Evolutionary conservation across 257 asterid genomes (phyloP).

Genomic region (Mentha longifolia): DNA sequence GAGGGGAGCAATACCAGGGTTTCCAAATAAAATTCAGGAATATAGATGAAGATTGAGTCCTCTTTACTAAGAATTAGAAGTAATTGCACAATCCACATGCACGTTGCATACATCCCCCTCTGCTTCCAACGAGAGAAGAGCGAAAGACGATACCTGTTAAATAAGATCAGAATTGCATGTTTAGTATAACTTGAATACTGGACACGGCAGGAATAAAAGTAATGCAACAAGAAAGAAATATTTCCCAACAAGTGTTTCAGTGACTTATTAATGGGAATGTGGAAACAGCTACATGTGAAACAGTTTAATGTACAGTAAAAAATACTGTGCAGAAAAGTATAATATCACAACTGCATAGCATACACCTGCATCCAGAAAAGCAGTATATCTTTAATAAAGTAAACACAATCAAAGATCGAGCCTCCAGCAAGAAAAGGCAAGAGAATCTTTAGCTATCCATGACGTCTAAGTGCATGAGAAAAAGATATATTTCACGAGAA

Average conservation of each 20-base stretch:
- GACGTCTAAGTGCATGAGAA: slow-evolving; percentile 5
- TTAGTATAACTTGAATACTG: slow-evolving; percentile 21
- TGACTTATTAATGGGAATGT: slow-evolving; percentile 5
- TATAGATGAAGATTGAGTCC: slow-evolving; percentile 67
- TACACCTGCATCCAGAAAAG: slow-evolving; percentile 3
- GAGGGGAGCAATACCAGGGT: slow-evolving; percentile 68
- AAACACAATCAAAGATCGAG: slow-evolving; percentile 8
- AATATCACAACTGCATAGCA: slow-evolving; percentile 6
- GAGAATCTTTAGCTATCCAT: slow-evolving; percentile 7
- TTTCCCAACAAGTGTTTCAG: slow-evolving; percentile 9
- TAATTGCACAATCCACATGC: slow-evolving; percentile 96
- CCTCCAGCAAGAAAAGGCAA: slow-evolving; percentile 1
- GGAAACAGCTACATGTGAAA: slow-evolving; percentile 2
- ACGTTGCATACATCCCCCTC: slow-evolving; percentile 90
- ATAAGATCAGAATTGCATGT: slow-evolving; percentile 25
- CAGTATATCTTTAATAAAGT: slow-evolving; percentile 4
- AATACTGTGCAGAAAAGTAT: neutral
- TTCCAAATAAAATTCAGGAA: slow-evolving; percentile 94
- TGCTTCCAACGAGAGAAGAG: slow-evolving; percentile 93
- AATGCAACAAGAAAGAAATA: neutral
- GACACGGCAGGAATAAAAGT: neutral
- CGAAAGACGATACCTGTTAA: slow-evolving; percentile 83
- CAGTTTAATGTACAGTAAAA: slow-evolving; percentile 4
- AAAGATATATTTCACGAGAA: slow-evolving; percentile 14
- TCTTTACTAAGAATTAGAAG: slow-evolving; percentile 85